A percentile compares a stretch with the other conserved stretches of the same genome.
Conservation (phyloP, 2,329 filamentous ascomycete genomes). For the Thelonectria olida region DNA sequence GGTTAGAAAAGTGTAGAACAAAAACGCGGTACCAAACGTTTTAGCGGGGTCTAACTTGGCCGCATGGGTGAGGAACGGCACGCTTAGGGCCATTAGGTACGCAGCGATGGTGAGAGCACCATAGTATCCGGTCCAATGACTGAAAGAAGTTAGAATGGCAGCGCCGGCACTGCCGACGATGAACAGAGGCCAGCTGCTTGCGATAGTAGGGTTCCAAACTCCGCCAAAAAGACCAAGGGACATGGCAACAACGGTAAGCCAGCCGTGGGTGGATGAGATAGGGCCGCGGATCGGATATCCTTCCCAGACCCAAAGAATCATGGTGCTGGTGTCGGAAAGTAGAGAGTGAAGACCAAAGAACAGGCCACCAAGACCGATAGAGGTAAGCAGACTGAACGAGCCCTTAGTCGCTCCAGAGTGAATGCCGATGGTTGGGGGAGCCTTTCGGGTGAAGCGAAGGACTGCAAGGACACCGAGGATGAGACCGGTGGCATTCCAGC, state of each 20-base stretch:
- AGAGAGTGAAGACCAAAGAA: slow-evolving; percentile 93
- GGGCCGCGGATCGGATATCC: slow-evolving; percentile 92
- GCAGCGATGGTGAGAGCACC: slow-evolving; percentile 79
- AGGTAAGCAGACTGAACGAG: slow-evolving; percentile 76
- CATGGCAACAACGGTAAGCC: slow-evolving; percentile 88
- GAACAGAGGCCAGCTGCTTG: slow-evolving; percentile 82
- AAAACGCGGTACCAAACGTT: slow-evolving; percentile 88
- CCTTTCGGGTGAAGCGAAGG: slow-evolving; percentile 76
- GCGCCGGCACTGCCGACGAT: slow-evolving; percentile 83
- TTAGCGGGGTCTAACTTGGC: slow-evolving; percentile 78
- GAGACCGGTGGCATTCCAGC: slow-evolving; percentile 88
- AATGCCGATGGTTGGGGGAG: slow-evolving; percentile 57
- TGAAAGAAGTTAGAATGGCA: slow-evolving; percentile 77
- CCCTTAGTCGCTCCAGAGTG: slow-evolving; percentile 52
- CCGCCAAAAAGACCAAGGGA: slow-evolving; percentile 80
- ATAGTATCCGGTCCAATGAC: slow-evolving; percentile 90
- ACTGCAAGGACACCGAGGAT: slow-evolving; percentile 79
- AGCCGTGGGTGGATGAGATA: slow-evolving; percentile 88
- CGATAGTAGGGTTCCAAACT: slow-evolving; percentile 75
- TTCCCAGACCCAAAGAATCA: slow-evolving; percentile 99
- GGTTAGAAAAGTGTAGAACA: slow-evolving; percentile 92
- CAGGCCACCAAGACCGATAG: slow-evolving; percentile 81
- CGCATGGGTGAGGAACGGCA: slow-evolving; percentile 79
- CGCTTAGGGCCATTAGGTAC: slow-evolving; percentile 83
- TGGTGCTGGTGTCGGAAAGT: slow-evolving; percentile 95